Evolutionary conservation across 2,329 filamentous ascomycete genomes (phyloP).

Genomic region (Gyromitra esculenta): DNA sequence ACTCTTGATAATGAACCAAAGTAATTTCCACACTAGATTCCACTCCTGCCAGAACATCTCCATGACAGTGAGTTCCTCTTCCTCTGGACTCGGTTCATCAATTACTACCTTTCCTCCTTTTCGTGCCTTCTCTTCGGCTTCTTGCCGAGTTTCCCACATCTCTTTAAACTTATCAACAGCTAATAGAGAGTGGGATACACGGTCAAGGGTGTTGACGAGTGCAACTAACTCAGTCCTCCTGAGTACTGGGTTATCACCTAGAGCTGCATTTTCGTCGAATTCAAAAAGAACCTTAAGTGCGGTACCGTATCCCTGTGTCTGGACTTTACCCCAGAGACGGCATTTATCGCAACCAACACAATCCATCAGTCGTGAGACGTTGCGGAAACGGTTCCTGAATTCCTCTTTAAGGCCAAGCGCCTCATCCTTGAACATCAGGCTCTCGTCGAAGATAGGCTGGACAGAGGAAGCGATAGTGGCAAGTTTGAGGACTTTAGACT

Average conservation of each 20-base stretch:
- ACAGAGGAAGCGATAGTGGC: slow-evolving; percentile 73
- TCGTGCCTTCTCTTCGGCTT: slow-evolving; percentile 58
- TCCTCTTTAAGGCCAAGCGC: slow-evolving; percentile 87
- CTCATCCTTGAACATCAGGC: slow-evolving; percentile 84
- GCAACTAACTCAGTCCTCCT: slow-evolving; percentile 92
- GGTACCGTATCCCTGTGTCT: slow-evolving; percentile 92
- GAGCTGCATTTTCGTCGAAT: slow-evolving; percentile 72
- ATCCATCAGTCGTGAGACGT: slow-evolving; percentile 96
- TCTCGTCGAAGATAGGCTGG: slow-evolving; percentile 89
- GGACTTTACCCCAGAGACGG: slow-evolving; percentile 95
- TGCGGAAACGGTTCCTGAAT: slow-evolving; percentile 95
- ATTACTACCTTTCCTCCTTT: slow-evolving; percentile 19
- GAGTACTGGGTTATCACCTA: slow-evolving; percentile 73
- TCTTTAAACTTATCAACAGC: slow-evolving; percentile 77
- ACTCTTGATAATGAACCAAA: slow-evolving; percentile 72
- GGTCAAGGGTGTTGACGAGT: slow-evolving; percentile 90
- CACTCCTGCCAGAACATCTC: slow-evolving; percentile 74
- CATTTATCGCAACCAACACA: slow-evolving; percentile 99
- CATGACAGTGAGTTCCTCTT: slow-evolving; percentile 62
- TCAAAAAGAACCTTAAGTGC: slow-evolving; percentile 97
- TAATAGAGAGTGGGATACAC: slow-evolving; percentile 81
- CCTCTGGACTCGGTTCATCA: slow-evolving; percentile 40
- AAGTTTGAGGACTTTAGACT: slow-evolving; percentile 80
- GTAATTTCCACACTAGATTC: slow-evolving; percentile 69
- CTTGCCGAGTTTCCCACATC: slow-evolving; percentile 63